Base-by-base conservation (phyloP, 345 rosid species). In the Crucihimalaya himalaica region DNA sequence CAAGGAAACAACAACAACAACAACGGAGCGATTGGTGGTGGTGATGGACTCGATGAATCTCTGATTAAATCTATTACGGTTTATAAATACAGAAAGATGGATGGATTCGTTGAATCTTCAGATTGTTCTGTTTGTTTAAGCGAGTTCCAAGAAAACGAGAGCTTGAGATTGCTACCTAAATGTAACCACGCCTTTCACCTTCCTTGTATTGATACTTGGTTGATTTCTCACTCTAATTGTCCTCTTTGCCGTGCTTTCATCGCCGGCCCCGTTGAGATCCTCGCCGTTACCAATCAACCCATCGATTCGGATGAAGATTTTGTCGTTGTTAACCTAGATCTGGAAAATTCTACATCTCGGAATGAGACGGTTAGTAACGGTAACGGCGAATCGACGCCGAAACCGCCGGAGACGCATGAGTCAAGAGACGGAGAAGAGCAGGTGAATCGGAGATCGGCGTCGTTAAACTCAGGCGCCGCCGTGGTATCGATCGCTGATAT, bases 171-270 rank as follows among this genome's bases (percentile, higher is more conserved):
- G 21, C n/a, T 89, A 67, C 98, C 96, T 0, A 85, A 89, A 46
- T 90, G 98, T 48, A 85, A 68, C 63, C 98, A 93, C 57, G 97
- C 97, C 14, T 93, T 93, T 60, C 98, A 90, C 40, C 77, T 90
- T 2, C 83, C 88, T 23, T 93, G 97, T 35, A 90, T 90, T 25
- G 97, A 93, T 66, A 79, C 97, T n/a, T 93, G 98, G 97, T 78
- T 90, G 6, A 86, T 79, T 59, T 87, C 96, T 43, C 90, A 89
- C 71, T 84, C 97, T 7, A 93, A 79, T 5, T 93, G 98, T 50
- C 98, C 96, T 51, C 94, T 93, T 1, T 93, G 98, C 71, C 96
- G 94, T 6, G 83, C 75, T 12, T 21, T 78, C 3, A 18, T 70
- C 55, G 63, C 48, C 45, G 19, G 57, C 63, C 35, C 55, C 74